Evolutionary conservation across 164 flowering plant species (phyloP), one percentile per base, ranked within the genome.

Genomic region (Chloranthus sessilifolius): DNA sequence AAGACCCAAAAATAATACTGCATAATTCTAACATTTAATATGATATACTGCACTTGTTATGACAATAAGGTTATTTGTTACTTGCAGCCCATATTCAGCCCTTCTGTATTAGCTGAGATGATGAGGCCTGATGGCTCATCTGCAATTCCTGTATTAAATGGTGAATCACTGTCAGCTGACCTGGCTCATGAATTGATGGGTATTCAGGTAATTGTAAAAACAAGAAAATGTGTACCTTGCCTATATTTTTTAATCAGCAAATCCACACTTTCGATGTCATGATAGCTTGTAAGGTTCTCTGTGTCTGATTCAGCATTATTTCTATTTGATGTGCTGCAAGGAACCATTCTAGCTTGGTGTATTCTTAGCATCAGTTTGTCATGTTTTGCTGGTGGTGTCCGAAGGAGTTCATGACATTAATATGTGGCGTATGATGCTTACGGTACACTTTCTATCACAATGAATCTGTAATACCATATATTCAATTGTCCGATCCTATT

Each of bases 111-210:
- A 56, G 80, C 95, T 59, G 98, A 91, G 70, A 85, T 81, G 66
- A 80, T 80, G 68, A 76, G 88, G 67, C 96, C 98, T 21, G 98
- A 91, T 66, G 95, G 91, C 17, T 76, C 88, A 26, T 87, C 96
- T 43, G 74, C 91, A 27, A 57, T 91, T 49, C 62, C 95, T 34
- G 79, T 82, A 20, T 39, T 78, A 50, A 65, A 58, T 66, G 84
- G 91, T 41, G 96, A 91, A 65, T 47, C 74, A 28, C 53, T 81
- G 34, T 74, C 98, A 40, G 87, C 98, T 54, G 98, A 91, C 55
- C 63, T 91, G 71, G 98, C 95, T 71, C 83, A 83, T 72, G 96
- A 91, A 67, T 48, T 91, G 53, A 85, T 87, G 85, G 57, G 76
- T 49, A 85, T 87, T 50, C 98, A 85, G 98, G 98, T 91, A 73